These are phyloP conservation scores for Pyropia haitanensis DNA, from an alignment of 23 red algal species.

Conservation along the genomic window DNA sequence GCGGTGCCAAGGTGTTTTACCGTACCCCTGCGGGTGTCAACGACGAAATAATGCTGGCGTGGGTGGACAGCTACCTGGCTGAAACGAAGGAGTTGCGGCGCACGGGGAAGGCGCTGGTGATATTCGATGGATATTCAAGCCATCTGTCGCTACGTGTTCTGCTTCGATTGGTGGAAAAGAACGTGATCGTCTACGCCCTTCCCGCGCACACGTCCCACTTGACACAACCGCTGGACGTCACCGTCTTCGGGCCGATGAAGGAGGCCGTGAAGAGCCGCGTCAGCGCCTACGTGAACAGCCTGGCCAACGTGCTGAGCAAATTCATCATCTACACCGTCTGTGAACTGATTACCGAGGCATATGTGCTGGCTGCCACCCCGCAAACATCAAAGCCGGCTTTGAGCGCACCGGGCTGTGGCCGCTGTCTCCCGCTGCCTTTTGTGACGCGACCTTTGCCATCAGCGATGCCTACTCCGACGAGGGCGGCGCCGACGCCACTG, in stretches of 20 bases:
- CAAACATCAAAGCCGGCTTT: no score
- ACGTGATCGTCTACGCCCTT: slow-evolving; percentile 4
- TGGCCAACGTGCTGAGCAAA: no score
- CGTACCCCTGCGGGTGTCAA: slow-evolving; percentile 2
- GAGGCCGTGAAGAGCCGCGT: no score
- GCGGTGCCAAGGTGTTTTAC: slow-evolving; percentile 15
- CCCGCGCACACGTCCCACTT: slow-evolving; percentile 22
- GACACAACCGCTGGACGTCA: slow-evolving; percentile 10
- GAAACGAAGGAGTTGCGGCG: slow-evolving; percentile 1
- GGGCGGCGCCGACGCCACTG: no score
- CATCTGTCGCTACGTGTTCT: slow-evolving; percentile 23
- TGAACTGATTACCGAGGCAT: no score
- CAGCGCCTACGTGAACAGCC: no score
- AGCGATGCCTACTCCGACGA: no score
- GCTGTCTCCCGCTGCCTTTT: no score
- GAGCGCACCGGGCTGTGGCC: no score
- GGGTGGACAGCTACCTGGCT: slow-evolving; percentile 18
- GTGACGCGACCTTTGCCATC: no score
- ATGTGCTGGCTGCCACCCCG: no score
- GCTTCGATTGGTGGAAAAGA: slow-evolving; percentile 7
- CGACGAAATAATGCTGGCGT: slow-evolving; percentile 9
- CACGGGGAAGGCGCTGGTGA: not conserved
- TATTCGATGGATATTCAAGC: slow-evolving; percentile 10
- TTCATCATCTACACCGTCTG: no score
- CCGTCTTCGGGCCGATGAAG: slow-evolving; percentile 5